Evolutionary conservation across 2,329 filamentous ascomycete species (phyloP).

Genomic region (Leptosphaerulina australis): DNA sequence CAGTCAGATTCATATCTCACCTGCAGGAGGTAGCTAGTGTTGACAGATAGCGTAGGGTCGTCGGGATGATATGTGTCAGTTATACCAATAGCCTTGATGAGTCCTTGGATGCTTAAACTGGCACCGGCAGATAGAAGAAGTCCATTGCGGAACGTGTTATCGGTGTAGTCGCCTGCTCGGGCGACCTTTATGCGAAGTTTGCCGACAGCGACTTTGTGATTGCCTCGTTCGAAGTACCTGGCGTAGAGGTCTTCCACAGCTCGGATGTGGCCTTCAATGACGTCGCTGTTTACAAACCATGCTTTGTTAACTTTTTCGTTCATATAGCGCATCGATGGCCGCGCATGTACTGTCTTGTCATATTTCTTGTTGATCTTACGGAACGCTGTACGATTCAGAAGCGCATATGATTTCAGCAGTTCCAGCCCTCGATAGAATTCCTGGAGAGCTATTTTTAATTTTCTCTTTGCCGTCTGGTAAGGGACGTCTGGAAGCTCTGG

Average conservation of each 20-base stretch:
- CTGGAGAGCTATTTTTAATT: constrained; percentile 87
- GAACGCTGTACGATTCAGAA: constrained; percentile 91
- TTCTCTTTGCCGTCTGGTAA: constrained; percentile 86
- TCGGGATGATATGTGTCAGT: constrained; percentile 27
- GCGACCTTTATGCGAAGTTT: constrained; percentile 78
- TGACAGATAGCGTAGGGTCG: constrained; percentile 31
- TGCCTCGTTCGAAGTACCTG: constrained; percentile 90
- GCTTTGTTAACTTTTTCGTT: constrained; percentile 88
- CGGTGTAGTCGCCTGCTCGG: constrained; percentile 64
- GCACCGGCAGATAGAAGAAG: constrained; percentile 50
- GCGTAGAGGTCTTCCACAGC: constrained; percentile 90
- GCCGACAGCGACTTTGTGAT: constrained; percentile 86
- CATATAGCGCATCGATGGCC: constrained; percentile 80
- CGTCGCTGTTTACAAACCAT: constrained; percentile 89
- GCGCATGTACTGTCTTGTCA: constrained; percentile 84
- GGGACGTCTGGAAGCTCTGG: constrained; percentile 64
- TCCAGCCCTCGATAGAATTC: constrained; percentile 94
- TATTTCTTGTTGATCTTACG: constrained; percentile 99
- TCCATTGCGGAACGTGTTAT: constrained; percentile 65
- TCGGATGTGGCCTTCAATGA: constrained; percentile 79
- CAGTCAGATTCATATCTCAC: constrained; percentile 41
- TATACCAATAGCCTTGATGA: constrained; percentile 48
- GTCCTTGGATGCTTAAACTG: constrained; percentile 53
- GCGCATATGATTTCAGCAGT: constrained; percentile 85
- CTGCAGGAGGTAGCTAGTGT: constrained; percentile 66